These are phyloP conservation scores for Rubia balearica DNA, from an alignment of 305 asterid species.

Conservation along the genomic window DNA sequence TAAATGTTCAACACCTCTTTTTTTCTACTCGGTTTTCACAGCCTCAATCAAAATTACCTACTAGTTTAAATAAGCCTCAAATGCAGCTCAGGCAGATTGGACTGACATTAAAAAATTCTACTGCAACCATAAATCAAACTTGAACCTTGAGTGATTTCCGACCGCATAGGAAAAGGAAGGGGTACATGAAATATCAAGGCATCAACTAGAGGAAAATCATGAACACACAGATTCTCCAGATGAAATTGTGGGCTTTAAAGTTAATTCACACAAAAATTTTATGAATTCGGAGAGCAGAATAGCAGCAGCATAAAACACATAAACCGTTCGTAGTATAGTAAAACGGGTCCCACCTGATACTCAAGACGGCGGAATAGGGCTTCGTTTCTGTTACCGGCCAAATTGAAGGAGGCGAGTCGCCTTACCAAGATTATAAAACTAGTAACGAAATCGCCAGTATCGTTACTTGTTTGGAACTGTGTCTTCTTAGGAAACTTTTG, in stretches of 20 bases:
- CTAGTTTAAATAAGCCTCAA: background rate
- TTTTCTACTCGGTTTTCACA: background rate
- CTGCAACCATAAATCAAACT: background rate
- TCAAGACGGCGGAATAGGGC: background rate
- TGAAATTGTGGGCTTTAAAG: background rate
- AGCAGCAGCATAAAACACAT: background rate
- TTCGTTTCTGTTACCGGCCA: background rate
- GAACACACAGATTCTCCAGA: background rate
- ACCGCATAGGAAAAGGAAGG: too few species aligned
- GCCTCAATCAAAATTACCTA: background rate
- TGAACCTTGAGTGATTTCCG: background rate
- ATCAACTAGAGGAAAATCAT: too few species aligned
- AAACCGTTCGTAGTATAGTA: background rate
- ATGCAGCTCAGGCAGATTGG: too few species aligned
- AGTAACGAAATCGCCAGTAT: background rate
- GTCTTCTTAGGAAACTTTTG: background rate
- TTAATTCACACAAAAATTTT: background rate
- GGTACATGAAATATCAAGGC: too few species aligned
- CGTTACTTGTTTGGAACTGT: background rate
- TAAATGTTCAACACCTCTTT: background rate
- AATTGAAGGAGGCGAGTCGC: background rate
- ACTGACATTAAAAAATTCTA: too few species aligned
- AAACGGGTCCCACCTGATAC: background rate
- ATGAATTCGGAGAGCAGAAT: too few species aligned
- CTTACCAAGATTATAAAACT: too few species aligned